Evolutionary conservation across 257 asterid species (phyloP).

Genomic region (Solanum lycopersicoides): DNA sequence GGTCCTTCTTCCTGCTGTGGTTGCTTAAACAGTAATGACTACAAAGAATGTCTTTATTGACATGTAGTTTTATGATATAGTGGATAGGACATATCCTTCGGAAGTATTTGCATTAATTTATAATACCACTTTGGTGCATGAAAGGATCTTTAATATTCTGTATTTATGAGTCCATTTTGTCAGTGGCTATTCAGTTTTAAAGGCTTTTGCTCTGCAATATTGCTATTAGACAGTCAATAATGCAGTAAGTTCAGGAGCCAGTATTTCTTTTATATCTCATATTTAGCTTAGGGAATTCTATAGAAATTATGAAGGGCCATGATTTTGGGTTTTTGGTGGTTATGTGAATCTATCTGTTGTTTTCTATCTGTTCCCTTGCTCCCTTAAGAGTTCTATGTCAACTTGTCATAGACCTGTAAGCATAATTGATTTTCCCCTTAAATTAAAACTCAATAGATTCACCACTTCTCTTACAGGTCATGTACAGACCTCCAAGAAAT

Average conservation of each 20-base stretch:
- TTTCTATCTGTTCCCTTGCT: not conserved
- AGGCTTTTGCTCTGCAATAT: not conserved
- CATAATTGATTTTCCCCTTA: not conserved
- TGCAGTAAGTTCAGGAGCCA: not conserved
- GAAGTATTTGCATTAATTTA: not conserved
- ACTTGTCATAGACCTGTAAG: not conserved
- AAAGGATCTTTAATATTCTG: not conserved
- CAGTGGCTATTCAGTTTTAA: not conserved
- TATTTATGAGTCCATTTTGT: not conserved
- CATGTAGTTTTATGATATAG: not conserved
- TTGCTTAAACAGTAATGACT: not conserved
- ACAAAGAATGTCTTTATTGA: not conserved
- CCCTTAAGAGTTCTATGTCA: not conserved
- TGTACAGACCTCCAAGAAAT: slow-evolving; percentile 67
- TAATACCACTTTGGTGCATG: not conserved
- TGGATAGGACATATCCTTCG: not conserved
- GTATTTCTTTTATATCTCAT: not conserved
- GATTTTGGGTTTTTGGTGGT: not conserved
- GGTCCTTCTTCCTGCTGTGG: not conserved
- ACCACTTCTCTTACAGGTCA: slow-evolving; percentile 34
- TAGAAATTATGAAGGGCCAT: not conserved
- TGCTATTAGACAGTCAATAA: not conserved
- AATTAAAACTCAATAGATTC: not conserved
- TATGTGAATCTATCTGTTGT: not conserved
- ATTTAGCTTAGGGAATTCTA: not conserved